Percentiles rank a stretch among this genome's conserved stretches.
phyloP scores from a whole-genome alignment of 2,329 filamentous ascomycete species.

The Aureobasidium sp. region DNA sequence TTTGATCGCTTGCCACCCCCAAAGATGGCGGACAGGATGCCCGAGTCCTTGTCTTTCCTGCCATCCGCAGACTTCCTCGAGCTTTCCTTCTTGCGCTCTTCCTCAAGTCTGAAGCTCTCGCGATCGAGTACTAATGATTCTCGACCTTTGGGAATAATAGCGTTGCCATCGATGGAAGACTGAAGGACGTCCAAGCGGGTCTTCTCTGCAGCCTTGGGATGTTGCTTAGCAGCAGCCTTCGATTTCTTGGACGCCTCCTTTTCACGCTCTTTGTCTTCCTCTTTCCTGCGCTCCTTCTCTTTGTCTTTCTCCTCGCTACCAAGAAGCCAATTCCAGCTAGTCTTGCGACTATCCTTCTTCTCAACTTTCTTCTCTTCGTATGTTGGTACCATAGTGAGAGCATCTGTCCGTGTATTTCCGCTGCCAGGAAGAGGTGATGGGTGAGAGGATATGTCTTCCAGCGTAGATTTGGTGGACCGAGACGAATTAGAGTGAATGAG shows the following conservation, averaged over 20 bases:
- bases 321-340: conserved; percentile 78
- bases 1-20: conserved; percentile 58
- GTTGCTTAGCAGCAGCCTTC: conserved; percentile 18
- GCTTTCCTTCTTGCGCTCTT: conserved; percentile 75
- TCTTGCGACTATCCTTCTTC: conserved; percentile 64
- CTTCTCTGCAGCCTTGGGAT: conserved; percentile 60
- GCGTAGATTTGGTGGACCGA: conserved; percentile 26
- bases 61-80: conserved; percentile 60
- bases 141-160: conserved; percentile 43
- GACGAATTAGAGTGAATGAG: conserved; percentile 30
- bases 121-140: conserved; percentile 81
- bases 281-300: conserved; percentile 22
- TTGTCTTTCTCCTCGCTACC: conserved; percentile 55
- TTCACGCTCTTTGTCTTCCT: conserved; percentile 13
- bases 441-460: conserved; percentile 57
- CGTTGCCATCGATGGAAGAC: conserved; percentile 64
- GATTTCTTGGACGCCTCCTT: conserved; percentile 15
- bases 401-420: conserved; percentile 60
- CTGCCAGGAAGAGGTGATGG: conserved; percentile 63
- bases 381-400: conserved; percentile 71
- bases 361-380: conserved; percentile 63
- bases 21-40: conserved; percentile 90
- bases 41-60: conserved; percentile 67
- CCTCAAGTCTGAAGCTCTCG: conserved; percentile 63
- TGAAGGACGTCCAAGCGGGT: conserved; percentile 80